Base-by-base conservation (phyloP, 768 basidiomycete species). In the Suillus tomentosus region DNA sequence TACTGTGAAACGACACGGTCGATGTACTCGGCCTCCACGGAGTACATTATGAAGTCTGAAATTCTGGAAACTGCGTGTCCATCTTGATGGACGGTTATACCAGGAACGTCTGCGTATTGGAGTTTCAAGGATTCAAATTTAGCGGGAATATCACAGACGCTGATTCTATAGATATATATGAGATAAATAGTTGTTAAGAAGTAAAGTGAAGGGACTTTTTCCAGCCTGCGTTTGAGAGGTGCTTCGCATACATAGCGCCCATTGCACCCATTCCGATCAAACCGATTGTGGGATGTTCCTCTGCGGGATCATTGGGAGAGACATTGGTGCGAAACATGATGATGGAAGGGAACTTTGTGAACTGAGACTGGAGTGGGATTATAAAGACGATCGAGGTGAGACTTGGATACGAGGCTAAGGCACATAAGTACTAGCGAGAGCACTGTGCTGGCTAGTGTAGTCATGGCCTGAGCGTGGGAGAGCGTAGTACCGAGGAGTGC, bases 231-330 rank as follows among this genome's bases (percentile, higher is more conserved):
- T 81, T 80, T 13, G 88, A 85, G 31, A 99, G 80, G n/a, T 80
- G 74, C 19, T 82, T 83, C 0, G 95, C 94, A 74, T 98, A 99
- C 95, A 99, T 94, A 71, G 80, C 81, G 2, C 96, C 96, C 96
- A 99, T 99, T 58, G 92, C 92, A 0, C 96, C 96, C 95, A 98
- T 97, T 2, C 96, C 96, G 66, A 97, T 97, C 60, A 97, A 80
- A 2, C 96, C 96, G 45, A 99, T 91, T 0, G 84, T 82, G 7
- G 93, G 92, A 68, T 95, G 93, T 31, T 79, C 74, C 6, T 80
- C 77, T 2, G 72, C 22, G 6, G 83, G 81, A 10, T 74, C 69
- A 11, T 72, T 40, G 0, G 80, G 81, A 1, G 68, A 66, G 37
- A 78, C 62, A 53, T 79, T 69, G 58, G 60, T 53, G 36, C 69